Base-by-base conservation (phyloP, 306 rosid genomes). In the Luffa acutangula region DNA sequence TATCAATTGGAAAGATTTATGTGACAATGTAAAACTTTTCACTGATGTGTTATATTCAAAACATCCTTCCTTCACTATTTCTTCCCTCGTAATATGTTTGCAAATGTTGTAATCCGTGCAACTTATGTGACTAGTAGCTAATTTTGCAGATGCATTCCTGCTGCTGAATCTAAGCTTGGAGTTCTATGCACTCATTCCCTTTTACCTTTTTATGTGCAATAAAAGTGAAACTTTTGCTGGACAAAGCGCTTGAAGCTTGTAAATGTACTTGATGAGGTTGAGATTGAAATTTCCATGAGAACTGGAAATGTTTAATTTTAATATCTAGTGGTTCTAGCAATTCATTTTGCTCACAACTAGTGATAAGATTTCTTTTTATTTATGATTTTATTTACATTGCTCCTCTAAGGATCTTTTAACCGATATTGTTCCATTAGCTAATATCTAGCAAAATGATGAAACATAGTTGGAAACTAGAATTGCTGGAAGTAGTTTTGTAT, bases 111-210 rank as follows among this genome's bases (percentile, higher is more conserved):
- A 11, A 42, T n/a, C 15, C 45, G 37, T 71, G 41, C 41, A 2
- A 51, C 45, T 75, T 37, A 53, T 53, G 56, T 75, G 64, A 53
- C 49, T 51, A 7, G 48, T 14, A 6, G 36, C 31, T 75, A 20
- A 76, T 57, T 14, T 76, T 76, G 69, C 80, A 77, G 80, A 59
- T 42, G 70, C 37, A 57, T 77, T 41, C 54, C 56, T 43, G 71
- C 8, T 56, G 71, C 43, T 59, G 71, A 76, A 41, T 76, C 69
- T 13, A 41, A 36, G 80, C 69, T 77, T 58, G 80, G 80, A 58
- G 80, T 41, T 42, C 18, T 33, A 7, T 7, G 17, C 78, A 54
- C 54, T 57, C 67, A 9, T 57, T 58, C 54, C 13, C 31, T 25
- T 60, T 60, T 46, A 6, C 25, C 8, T 25, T 20, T 59, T 43